phyloP scores from a whole-genome alignment of 306 rosid species.

The Neltuma alba region DNA sequence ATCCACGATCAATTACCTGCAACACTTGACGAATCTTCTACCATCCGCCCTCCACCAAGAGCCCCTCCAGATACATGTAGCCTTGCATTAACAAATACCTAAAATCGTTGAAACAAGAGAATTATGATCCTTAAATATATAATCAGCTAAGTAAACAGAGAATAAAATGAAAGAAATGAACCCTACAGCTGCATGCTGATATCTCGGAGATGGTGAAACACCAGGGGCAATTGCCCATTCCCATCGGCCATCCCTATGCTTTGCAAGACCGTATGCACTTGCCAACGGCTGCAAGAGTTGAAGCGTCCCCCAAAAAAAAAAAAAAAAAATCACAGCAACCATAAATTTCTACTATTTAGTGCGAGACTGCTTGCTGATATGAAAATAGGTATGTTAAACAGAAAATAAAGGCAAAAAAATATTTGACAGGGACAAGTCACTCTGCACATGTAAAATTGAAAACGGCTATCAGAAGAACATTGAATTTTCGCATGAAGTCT shows the following conservation, averaged over 20 bases:
- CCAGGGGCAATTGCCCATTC: conserved; percentile 99
- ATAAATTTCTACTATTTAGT: conserved; percentile 15
- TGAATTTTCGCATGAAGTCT: conserved; percentile 7
- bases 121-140: conserved; percentile 37
- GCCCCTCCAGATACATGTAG: conserved; percentile 99
- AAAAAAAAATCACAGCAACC: conserved; percentile 16
- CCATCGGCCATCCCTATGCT: conserved; percentile 99
- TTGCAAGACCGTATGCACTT: conserved; percentile 99
- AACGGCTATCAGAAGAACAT: conserved; percentile 1
- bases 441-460: conserved; percentile 10
- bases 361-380: neutral
- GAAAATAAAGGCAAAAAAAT: neutral
- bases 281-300: conserved; percentile 78
- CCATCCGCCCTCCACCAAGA: conserved; percentile 99
- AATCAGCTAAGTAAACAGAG: conserved; percentile 18
- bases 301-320: too few species aligned
- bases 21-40: conserved; percentile 97
- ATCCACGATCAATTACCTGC: conserved; percentile 70
- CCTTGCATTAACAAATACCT: conserved; percentile 99
- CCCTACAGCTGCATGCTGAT: conserved; percentile 99
- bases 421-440: conserved; percentile 22
- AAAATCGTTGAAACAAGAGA: conserved; percentile 37
- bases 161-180: conserved; percentile 35
- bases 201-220: conserved; percentile 97
- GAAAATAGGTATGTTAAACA: conserved; percentile 8